Evolutionary conservation across 495 filamentous ascomycete genomes (phyloP).

Genomic region (Neurospora sp.): DNA sequence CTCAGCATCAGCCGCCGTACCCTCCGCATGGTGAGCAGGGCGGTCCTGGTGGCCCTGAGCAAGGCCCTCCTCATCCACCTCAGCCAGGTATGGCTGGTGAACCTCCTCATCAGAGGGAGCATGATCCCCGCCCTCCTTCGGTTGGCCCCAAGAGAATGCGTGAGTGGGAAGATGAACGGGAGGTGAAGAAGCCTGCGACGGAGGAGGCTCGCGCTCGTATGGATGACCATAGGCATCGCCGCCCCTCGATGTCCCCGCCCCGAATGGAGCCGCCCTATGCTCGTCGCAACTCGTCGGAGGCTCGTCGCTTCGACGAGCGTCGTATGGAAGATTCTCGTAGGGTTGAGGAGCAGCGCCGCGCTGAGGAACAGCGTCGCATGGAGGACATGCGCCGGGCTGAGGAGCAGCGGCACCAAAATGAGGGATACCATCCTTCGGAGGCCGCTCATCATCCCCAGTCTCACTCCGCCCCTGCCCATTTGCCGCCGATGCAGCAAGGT

Average conservation of each 20-base stretch:
- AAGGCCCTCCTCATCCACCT: slow-evolving; percentile 61
- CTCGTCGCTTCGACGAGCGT: slow-evolving; percentile 47
- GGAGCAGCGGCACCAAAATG: slow-evolving; percentile 58
- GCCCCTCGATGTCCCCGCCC: slow-evolving; percentile 55
- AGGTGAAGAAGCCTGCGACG: slow-evolving; percentile 73
- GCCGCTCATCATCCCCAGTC: slow-evolving; percentile 75
- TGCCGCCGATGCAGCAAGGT: slow-evolving; percentile 55
- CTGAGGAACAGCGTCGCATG: slow-evolving; percentile 34
- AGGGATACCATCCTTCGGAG: slow-evolving; percentile 81
- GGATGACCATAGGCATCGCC: slow-evolving; percentile 71
- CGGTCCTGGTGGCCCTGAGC: slow-evolving; percentile 59
- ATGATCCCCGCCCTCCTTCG: slow-evolving; percentile 63
- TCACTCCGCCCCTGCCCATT: slow-evolving; percentile 57
- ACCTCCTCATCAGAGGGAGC: slow-evolving; percentile 53
- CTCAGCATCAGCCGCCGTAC: slow-evolving; percentile 67
- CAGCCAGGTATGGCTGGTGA: slow-evolving; percentile 66
- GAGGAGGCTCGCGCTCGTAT: slow-evolving; percentile 80
- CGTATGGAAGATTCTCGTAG: slow-evolving; percentile 32
- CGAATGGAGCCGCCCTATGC: slow-evolving; percentile 41
- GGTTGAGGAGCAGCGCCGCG: slow-evolving; percentile 40
- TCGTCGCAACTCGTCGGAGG: slow-evolving; percentile 71
- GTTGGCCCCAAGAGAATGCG: slow-evolving; percentile 74
- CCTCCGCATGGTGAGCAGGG: slow-evolving; percentile 52
- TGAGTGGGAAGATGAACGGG: slow-evolving; percentile 82
- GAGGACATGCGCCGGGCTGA: slow-evolving; percentile 41